phyloP scores from a whole-genome alignment of 768 basidiomycete genomes.

The Lactarius evosmus region DNA sequence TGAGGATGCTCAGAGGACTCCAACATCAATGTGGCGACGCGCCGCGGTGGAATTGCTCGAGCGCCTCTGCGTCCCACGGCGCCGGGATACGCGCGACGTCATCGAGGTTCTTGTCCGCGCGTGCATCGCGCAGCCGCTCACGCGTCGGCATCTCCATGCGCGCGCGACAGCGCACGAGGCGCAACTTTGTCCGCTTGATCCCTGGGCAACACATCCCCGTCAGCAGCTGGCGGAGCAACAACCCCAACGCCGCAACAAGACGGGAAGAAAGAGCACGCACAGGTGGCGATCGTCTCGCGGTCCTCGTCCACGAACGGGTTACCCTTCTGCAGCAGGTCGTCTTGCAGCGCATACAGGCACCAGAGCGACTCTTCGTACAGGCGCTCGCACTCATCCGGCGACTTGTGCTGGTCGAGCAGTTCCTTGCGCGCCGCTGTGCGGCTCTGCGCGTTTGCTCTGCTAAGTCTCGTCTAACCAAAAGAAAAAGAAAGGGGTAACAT shows the following conservation, averaged over 20 bases:
- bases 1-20: neutral
- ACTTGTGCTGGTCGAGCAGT: constrained; percentile 70
- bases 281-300: constrained; percentile 70
- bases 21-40: neutral
- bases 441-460: constrained; percentile 53
- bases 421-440: constrained; percentile 91
- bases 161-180: constrained; percentile 71
- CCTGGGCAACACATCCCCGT: constrained; percentile 40
- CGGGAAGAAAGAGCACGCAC: constrained; percentile 42
- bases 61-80: constrained; percentile 42
- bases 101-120: constrained; percentile 74
- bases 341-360: constrained; percentile 90
- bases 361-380: constrained; percentile 93
- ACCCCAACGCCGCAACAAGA: too few relatives aligned
- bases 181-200: constrained; percentile 83
- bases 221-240: constrained; percentile 2
- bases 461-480: neutral
- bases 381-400: constrained; percentile 83
- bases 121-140: constrained; percentile 71
- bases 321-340: constrained; percentile 76
- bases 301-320: constrained; percentile 87
- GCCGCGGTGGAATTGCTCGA: constrained; percentile 21
- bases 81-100: constrained; percentile 68
- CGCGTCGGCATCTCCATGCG: constrained; percentile 74
- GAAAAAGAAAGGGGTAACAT: constrained; percentile 34